phyloP scores from a whole-genome alignment of 495 filamentous ascomycete species.

The Aspergillus saccharolyticus region DNA sequence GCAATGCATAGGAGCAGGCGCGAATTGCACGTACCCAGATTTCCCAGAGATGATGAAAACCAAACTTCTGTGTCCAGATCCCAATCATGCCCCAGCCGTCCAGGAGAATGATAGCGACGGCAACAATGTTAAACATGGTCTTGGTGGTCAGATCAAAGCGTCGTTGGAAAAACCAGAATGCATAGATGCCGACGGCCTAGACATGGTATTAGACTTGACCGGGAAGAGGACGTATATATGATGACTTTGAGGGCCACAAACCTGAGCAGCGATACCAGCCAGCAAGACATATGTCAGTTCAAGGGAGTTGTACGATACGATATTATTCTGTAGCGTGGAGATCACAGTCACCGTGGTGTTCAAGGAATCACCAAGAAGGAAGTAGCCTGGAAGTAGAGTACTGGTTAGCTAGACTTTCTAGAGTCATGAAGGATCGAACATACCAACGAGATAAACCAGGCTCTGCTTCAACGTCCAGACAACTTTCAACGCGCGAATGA shows the following conservation, averaged over 20 bases:
- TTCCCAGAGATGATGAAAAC: constrained; percentile 60
- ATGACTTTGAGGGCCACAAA: constrained; percentile 6
- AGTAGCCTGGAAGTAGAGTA: constrained; percentile 44
- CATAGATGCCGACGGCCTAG: constrained; percentile 54
- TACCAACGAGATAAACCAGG: constrained; percentile 56
- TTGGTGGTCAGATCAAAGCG: constrained; percentile 50
- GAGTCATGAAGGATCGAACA: background rate
- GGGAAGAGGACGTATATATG: background rate
- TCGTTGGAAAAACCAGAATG: constrained; percentile 55
- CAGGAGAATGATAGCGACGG: constrained; percentile 51
- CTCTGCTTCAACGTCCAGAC: constrained; percentile 62
- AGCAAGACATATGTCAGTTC: constrained; percentile 58
- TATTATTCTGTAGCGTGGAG: constrained; percentile 55
- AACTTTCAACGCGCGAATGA: constrained; percentile 51
- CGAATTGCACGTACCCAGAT: constrained; percentile 40
- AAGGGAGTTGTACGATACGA: constrained; percentile 57
- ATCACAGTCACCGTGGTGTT: constrained; percentile 67
- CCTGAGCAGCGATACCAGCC: constrained; percentile 58
- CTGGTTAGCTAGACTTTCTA: background rate
- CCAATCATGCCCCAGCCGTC: constrained; percentile 65
- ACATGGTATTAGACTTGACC: background rate
- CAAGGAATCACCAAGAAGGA: constrained; percentile 58
- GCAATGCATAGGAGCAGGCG: too few species aligned
- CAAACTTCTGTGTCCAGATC: constrained; percentile 57
- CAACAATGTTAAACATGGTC: constrained; percentile 59